Evolutionary conservation across 306 rosid species (phyloP).

Genomic region (Prinsepia uniflora): DNA sequence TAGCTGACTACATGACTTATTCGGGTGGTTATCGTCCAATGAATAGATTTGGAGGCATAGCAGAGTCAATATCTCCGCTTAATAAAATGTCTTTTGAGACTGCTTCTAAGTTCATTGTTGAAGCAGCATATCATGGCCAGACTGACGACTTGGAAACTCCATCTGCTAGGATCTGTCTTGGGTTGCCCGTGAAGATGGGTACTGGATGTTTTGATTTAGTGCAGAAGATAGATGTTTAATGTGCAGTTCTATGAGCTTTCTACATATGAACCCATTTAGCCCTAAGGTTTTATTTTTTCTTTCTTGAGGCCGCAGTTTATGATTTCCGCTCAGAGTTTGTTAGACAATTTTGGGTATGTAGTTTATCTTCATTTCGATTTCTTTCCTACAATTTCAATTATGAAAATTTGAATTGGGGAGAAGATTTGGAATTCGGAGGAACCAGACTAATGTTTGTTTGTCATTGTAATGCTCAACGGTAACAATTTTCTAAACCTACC

Average conservation of each 20-base stretch:
- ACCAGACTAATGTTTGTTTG: too few relatives aligned
- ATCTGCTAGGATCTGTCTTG: slow-evolving; percentile 84
- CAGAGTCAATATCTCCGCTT: slow-evolving; percentile 69
- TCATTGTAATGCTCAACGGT: too few relatives aligned
- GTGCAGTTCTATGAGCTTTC: not conserved
- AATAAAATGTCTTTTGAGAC: slow-evolving; percentile 81
- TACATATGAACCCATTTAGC: not conserved
- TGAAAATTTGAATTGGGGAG: too few relatives aligned
- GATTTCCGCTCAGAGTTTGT: too few relatives aligned
- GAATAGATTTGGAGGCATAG: slow-evolving; percentile 60
- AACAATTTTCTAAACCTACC: too few relatives aligned
- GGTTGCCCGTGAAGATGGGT: slow-evolving; percentile 80
- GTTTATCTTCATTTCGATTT: too few relatives aligned
- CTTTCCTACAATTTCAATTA: too few relatives aligned
- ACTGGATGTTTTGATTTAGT: slow-evolving; percentile 78
- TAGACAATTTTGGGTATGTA: too few relatives aligned
- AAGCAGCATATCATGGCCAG: slow-evolving; percentile 73
- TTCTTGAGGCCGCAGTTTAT: too few relatives aligned
- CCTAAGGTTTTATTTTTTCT: not conserved
- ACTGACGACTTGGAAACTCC: slow-evolving; percentile 78
- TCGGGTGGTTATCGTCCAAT: slow-evolving; percentile 69
- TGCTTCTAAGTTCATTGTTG: slow-evolving; percentile 74
- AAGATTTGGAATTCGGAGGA: too few relatives aligned
- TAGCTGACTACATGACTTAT: slow-evolving; percentile 82
- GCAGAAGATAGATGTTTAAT: slow-evolving; percentile 53